Evolutionary conservation across 2,329 filamentous ascomycete genomes (phyloP).

Genomic region (Ophiocordyceps camponoti-floridani): DNA sequence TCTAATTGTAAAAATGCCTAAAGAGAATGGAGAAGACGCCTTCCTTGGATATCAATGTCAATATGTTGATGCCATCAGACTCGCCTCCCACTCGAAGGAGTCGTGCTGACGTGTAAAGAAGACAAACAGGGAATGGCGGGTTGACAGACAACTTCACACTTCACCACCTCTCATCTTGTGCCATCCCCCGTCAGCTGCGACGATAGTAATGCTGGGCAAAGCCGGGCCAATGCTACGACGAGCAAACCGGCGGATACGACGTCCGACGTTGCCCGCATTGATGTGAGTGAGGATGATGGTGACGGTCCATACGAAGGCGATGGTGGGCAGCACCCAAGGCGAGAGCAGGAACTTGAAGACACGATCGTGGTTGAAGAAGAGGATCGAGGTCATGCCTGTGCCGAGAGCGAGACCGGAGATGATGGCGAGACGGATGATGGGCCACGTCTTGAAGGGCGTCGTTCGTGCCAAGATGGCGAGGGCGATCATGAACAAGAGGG

Average conservation of each 20-base stretch:
- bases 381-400: slow-evolving; percentile 9
- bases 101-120: too few species aligned
- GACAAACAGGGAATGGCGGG: too few species aligned
- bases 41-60: too few species aligned
- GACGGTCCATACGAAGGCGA: slow-evolving; percentile 15
- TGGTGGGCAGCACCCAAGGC: slow-evolving; percentile 14
- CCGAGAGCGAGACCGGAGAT: slow-evolving; percentile 12
- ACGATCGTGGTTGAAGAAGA: slow-evolving; percentile 7
- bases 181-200: neutral
- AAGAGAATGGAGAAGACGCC: too few species aligned
- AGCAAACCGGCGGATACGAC: neutral
- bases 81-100: neutral
- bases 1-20: too few species aligned
- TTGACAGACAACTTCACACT: neutral
- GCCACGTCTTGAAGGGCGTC: slow-evolving; percentile 13
- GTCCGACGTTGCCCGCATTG: slow-evolving; percentile 2
- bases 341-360: slow-evolving; percentile 8
- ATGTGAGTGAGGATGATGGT: slow-evolving; percentile 16
- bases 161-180: neutral
- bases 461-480: slow-evolving; percentile 14
- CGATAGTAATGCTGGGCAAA: neutral
- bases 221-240: neutral
- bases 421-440: slow-evolving; percentile 11
- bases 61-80: neutral
- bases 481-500: slow-evolving; percentile 13